A percentile compares a stretch with the other conserved stretches of the same genome.
phyloP scores from a whole-genome alignment of 2,329 filamentous ascomycete species.

The Cercospora sp. region DNA sequence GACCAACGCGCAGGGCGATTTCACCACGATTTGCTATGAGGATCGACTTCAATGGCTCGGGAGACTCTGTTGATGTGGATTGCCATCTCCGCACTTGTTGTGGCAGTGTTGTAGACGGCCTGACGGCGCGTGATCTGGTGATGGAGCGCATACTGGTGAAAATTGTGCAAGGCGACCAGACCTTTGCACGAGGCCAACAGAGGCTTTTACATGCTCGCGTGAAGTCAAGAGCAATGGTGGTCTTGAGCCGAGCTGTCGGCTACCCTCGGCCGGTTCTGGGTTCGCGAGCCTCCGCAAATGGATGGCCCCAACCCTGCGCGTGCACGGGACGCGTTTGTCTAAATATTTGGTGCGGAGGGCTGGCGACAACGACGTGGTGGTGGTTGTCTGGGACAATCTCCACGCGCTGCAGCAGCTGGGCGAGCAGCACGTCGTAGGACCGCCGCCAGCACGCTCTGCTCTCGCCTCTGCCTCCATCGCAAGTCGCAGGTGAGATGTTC shows the following conservation, averaged over 20 bases:
- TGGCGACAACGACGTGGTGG: not conserved
- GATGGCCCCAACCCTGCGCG: not conserved
- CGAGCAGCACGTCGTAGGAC: not conserved
- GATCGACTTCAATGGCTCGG: slow-evolving; percentile 59
- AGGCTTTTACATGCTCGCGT: not conserved
- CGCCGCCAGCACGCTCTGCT: not conserved
- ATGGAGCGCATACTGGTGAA: slow-evolving; percentile 28
- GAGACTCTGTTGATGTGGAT: slow-evolving; percentile 26
- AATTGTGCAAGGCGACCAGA: not conserved
- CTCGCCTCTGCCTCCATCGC: not conserved
- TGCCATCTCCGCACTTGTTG: slow-evolving; percentile 30
- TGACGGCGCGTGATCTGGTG: slow-evolving; percentile 27
- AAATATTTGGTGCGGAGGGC: not conserved
- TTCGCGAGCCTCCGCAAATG: not conserved
- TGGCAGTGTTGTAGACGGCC: slow-evolving; percentile 24
- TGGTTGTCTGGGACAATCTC: not conserved
- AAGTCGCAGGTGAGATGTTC: not conserved
- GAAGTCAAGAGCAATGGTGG: not conserved
- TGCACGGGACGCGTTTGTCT: not conserved
- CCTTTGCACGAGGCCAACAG: slow-evolving; percentile 7
- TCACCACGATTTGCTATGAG: slow-evolving; percentile 96
- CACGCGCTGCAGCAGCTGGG: not conserved
- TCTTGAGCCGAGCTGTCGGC: slow-evolving; percentile 16
- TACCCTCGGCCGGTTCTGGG: not conserved
- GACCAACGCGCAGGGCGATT: slow-evolving; percentile 89